Evolutionary conservation across 805 yeast species (phyloP), one percentile per base, ranked within the genome.

Genomic region (Nakazawaea wyomingensis): DNA sequence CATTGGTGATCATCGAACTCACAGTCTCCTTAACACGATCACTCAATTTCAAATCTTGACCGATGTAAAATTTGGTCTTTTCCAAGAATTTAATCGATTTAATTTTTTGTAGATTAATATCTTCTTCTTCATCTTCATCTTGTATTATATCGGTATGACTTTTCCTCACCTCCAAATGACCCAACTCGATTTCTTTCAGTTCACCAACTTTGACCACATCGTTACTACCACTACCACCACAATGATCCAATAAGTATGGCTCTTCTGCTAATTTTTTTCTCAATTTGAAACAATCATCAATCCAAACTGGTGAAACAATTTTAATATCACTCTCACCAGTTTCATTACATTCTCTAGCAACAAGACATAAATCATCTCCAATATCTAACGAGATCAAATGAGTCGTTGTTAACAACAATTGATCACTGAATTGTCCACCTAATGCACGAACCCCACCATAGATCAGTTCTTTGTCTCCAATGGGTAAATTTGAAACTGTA

Each of bases 241-340:
- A 8, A 9, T 24, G 59, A 31, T 71, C 67, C n/a, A 82, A 57
- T 14, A 72, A 50, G 54, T 82, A 85, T 1, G 74, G 72, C 0
- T 55, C 46, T 41, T 78, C 90, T 41, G 74, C 74, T 9, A 83
- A 58, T 39, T 62, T 69, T 36, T 67, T 57, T 21, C 78, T 68
- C 30, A 69, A 56, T 42, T 72, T 76, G 48, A 85, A 65, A 54
- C 90, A 82, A 46, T 76, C 84, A 40, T 81, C 80, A 11, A 90
- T 61, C 96, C 96, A 91, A 17, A 78, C 76, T 0, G 96, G 95
- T 3, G 73, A 66, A 3, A 90, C 93, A 13, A 81, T 71, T 38
- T 73, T 69, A 28, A 84, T 80, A 28, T 66, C 58, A 29, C 66
- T 59, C 4, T 57, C 57, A 1, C 63, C 64, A 19, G 61, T 60